Percentiles rank a stretch among this genome's conserved stretches.
These are phyloP conservation scores for Mrakia blollopis DNA, from an alignment of 768 basidiomycete species.

Conservation along the genomic window DNA sequence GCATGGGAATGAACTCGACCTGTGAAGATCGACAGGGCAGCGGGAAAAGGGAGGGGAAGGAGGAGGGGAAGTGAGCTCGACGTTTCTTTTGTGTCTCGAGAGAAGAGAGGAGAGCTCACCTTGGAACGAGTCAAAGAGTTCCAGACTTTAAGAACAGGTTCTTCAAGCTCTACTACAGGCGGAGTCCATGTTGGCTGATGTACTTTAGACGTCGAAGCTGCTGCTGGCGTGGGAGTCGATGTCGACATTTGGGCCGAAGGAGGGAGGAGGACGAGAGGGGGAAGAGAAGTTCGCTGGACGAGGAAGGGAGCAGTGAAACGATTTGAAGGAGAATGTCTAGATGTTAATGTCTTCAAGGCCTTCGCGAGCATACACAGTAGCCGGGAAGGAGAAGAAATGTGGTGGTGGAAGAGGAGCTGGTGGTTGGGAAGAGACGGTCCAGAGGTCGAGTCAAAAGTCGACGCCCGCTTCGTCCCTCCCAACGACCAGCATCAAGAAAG, in stretches of 20 bases:
- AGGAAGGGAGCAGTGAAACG: neutral
- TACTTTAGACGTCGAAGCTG: neutral
- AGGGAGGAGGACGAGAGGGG: neutral
- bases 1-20: conserved; percentile 40
- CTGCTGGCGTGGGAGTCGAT: neutral
- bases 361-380: conserved; percentile 5
- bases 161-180: conserved; percentile 40
- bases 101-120: conserved; percentile 48
- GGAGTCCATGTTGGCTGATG: conserved; percentile 15
- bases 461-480: neutral
- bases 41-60: neutral
- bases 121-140: conserved; percentile 90
- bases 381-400: neutral
- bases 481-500: neutral
- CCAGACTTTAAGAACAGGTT: conserved; percentile 74
- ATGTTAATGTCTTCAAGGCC: neutral
- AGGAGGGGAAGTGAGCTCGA: neutral
- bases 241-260: conserved; percentile 1
- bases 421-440: neutral
- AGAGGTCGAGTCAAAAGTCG: conserved; percentile 1
- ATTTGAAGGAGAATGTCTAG: neutral
- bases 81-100: neutral
- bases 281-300: neutral
- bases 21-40: conserved; percentile 41
- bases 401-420: neutral